Evolutionary conservation across 441 rosid species (phyloP), one percentile per base, ranked within the genome.

Genomic region (Adansonia madagascariensis): DNA sequence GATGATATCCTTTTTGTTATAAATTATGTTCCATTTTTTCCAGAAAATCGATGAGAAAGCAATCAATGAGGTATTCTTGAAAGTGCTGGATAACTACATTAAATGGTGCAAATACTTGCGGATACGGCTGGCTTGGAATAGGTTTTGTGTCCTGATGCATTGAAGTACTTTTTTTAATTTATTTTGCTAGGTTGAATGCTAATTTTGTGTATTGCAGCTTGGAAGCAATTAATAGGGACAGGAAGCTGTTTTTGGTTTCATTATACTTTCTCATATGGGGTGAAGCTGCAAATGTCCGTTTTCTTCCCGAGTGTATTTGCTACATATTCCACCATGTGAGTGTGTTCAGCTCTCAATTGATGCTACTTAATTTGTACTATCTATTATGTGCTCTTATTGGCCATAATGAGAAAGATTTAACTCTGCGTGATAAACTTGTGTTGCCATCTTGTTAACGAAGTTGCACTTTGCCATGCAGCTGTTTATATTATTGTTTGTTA

Each of bases 281-380:
- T 50, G 99, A 97, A 89, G 98, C 98, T 83, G 99, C 98, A 82
- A 97, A 97, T 86, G 91, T 93, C 84, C 98, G 99, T 78, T 97
- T 94, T 86, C 98, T 97, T 83, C 99, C 99, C 1, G 99, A 97
- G 82, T 93, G 98, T 85, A 85, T 97, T 82, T 97, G 99, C 91
- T 97, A 97, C 81, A 89, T 97, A 77, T 97, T 97, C 87, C 99
- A 97, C 85, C 81, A 88, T 80, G 99, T 97, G 91, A 94, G 98
- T 74, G 72, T 81, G 68, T 60, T 49, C 53, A 17, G 44, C 74
- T 35, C 62, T 53, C 52, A 6, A 0, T 53, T 24, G 27, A 31
- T 49, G 41, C 71, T 20, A 75, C 56, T 49, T 39, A 75, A 50
- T 24, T 20, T 52, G 63, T 18, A n/a, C 74, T 8, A 22, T 20